phyloP scores from a whole-genome alignment of 1,284 basidiomycete genomes.

The Melampsora medusae region DNA sequence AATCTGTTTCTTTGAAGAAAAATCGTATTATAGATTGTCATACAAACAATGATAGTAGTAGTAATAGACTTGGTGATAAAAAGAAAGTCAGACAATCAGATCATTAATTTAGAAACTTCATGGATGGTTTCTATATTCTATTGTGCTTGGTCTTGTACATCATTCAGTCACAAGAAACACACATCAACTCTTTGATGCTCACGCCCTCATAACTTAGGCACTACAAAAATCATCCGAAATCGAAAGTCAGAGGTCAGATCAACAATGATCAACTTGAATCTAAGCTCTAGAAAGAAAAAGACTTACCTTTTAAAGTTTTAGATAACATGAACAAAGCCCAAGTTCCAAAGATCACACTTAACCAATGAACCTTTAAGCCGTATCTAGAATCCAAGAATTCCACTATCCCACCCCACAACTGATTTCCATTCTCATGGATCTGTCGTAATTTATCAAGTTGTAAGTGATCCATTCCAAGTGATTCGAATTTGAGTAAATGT shows the following conservation, averaged over 20 bases:
- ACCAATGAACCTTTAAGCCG: slow-evolving; percentile 76
- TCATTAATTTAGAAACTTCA: too few relatives aligned
- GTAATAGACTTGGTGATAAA: too few relatives aligned
- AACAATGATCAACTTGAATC: too few relatives aligned
- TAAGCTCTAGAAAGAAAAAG: neutral
- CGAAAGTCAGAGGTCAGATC: too few relatives aligned
- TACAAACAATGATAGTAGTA: too few relatives aligned
- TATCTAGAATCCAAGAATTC: slow-evolving; percentile 58
- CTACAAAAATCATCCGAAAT: neutral
- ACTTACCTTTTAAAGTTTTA: slow-evolving; percentile 68
- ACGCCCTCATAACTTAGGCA: neutral
- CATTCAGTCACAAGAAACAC: too few relatives aligned
- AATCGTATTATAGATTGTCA: too few relatives aligned
- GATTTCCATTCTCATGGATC: slow-evolving; percentile 18
- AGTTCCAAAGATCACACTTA: slow-evolving; percentile 68
- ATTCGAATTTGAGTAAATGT: neutral
- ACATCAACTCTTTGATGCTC: neutral
- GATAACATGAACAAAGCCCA: slow-evolving; percentile 95
- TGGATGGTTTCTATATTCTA: too few relatives aligned
- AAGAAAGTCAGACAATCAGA: too few relatives aligned
- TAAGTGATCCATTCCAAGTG: slow-evolving; percentile 61
- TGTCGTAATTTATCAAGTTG: slow-evolving; percentile 3
- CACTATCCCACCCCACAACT: slow-evolving; percentile 63
- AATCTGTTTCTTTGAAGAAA: too few relatives aligned
- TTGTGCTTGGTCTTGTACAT: too few relatives aligned